Evolutionary conservation across 352 stramenopile genomes (phyloP), one percentile per base, ranked within the genome.

Genomic region (Globisporangium orthogonon): DNA sequence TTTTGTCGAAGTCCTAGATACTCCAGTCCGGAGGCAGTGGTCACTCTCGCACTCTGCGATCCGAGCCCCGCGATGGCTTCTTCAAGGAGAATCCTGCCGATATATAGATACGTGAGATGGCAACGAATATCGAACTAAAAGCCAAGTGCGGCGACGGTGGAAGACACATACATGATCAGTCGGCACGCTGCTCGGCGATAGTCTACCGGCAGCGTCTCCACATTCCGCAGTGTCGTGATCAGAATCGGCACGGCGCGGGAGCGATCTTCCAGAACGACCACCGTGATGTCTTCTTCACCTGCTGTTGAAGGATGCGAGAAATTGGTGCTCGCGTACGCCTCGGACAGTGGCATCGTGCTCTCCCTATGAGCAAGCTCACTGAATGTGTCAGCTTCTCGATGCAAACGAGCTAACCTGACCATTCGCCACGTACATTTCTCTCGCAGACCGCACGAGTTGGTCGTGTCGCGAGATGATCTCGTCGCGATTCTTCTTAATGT

Each of bases 401-500:
- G 52, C 23, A 23, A 23, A 52, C 11, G 9, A 7, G 40, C n/a
- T 37, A 18, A 11, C 48, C 7, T 23, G 17, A 45, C 14, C 4
- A 9, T 18, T 1, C 17, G 33, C 1, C 6, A 69, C 74, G 48
- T 69, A 86, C 78, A 78, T 70, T 56, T 82, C 74, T 35, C 82
- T 66, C 4, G 71, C 70, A 4, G 74, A 80, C 50, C 86, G 74
- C 31, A 79, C 68, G 30, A 85, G 54, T 57, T 80, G 58, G 33
- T 86, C 75, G 63, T 80, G 86, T 43, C 76, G 76, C 23, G 76
- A 75, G n/a, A 90, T 63, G 58, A 90, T 86, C 64, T 86, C 77
- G 7, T 72, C 74, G 40, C 72, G 71, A 52, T 90, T 87, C 61
- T 90, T 90, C 54, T 90, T 90, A 56, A 90, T 90, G 60, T 87